Evolutionary conservation across 2,329 filamentous ascomycete genomes (phyloP), one percentile per base, ranked within the genome.

Genomic region (Alternaria metachromatica): DNA sequence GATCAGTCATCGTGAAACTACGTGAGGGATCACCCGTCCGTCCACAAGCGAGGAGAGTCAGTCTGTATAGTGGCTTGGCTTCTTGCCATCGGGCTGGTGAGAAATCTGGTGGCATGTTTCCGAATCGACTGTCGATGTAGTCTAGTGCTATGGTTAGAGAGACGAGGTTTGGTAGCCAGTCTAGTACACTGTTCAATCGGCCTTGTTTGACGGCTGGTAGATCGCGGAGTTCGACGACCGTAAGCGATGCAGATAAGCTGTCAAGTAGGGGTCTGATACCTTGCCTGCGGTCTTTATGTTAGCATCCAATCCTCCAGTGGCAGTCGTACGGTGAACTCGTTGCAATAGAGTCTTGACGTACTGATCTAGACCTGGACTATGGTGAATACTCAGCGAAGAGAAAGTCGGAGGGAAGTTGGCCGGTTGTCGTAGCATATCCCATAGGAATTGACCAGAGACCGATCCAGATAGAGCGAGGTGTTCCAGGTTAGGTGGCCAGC

Each of bases 111-210:
- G 75, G 75, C 63, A 72, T 67, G 26, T 68, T 51, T 5, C 69
- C 81, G 66, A 84, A 83, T 45, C 81, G 64, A 9, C 74, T 68
- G 76, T 81, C 72, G 55, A 85, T 81, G 72, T 84, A 85, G 64
- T 85, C 83, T 10, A 84, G 75, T 21, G 82, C 80, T 48, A 85
- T 74, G 64, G 78, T 81, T 2, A 86, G 78, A 21, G 66, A 64
- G 3, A 71, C 71, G 3, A 85, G 70, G 6, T 77, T 67, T 0
- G 83, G 82, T 5, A 82, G 77, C 63, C 82, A 74, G 30, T 75
- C 68, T 1, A 85, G 72, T 0, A 85, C 72, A 15, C 69, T 64
- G 63, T 85, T 82, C 6, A 85, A 73, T 0, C 79, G 70, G 33
- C 77, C 77, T 28, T 78, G 73, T 26, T 73, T 73, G 0, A 84